phyloP scores from a whole-genome alignment of 169 alveolate species.

The Eimeria brunetti region DNA sequence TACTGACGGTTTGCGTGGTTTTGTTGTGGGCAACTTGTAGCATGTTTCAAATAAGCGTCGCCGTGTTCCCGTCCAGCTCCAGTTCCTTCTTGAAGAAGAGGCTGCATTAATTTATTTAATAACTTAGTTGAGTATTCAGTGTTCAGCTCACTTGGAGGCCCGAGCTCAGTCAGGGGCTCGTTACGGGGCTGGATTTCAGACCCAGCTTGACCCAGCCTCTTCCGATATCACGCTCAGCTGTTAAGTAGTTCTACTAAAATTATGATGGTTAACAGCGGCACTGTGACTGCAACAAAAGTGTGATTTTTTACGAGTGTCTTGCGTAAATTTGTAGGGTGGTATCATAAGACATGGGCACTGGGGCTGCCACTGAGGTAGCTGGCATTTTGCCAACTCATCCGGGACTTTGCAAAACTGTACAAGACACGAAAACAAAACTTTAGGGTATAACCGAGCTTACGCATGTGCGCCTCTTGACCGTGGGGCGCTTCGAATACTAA shows the following conservation, averaged over 20 bases:
- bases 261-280: too few species aligned
- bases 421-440: background rate
- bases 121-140: background rate
- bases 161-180: background rate
- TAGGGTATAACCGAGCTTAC: background rate
- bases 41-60: background rate
- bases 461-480: background rate
- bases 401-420: background rate
- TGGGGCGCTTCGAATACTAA: background rate
- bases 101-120: background rate
- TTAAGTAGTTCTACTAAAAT: background rate
- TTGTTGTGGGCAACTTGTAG: background rate
- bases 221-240: background rate
- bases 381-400: background rate
- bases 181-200: conserved; percentile 4
- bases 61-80: background rate
- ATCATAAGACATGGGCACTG: background rate
- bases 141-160: background rate
- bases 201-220: background rate
- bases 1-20: background rate
- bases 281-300: too few species aligned
- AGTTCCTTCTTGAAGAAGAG: background rate
- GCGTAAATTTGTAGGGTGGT: too few species aligned
- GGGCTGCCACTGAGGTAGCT: background rate
- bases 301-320: too few species aligned